Conservation (phyloP, 805 yeast genomes). For the Myxozyma sirexii region DNA sequence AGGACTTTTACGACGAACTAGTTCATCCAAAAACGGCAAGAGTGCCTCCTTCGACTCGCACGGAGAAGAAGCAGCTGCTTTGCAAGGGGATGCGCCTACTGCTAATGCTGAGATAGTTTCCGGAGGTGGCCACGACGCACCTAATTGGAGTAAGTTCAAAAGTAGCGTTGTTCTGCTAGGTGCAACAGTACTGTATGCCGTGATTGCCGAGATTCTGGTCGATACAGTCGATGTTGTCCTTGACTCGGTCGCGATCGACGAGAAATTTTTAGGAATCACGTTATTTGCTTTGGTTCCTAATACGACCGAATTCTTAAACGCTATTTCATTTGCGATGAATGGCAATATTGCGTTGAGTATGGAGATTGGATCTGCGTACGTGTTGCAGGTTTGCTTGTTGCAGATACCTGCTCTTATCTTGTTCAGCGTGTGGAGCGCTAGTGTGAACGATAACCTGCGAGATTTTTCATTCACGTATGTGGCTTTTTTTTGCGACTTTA, state of each 20-base stretch:
- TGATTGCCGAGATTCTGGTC: conserved; percentile 91
- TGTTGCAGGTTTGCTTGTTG: conserved; percentile 88
- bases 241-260: conserved; percentile 75
- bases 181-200: conserved; percentile 85
- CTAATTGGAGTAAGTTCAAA: conserved; percentile 90
- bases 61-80: neutral
- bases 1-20: conserved; percentile 7
- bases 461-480: conserved; percentile 35
- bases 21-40: neutral
- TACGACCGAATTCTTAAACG: conserved; percentile 94
- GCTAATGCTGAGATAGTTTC: conserved; percentile 37
- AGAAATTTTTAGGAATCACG: conserved; percentile 89
- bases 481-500: neutral
- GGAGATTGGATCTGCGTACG: conserved; percentile 98
- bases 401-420: conserved; percentile 91
- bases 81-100: conserved; percentile 19
- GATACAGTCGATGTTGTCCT: conserved; percentile 90
- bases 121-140: conserved; percentile 89
- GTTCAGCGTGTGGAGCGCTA: conserved; percentile 40
- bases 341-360: conserved; percentile 95
- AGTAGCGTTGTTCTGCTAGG: conserved; percentile 78
- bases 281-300: conserved; percentile 96
- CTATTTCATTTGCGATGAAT: conserved; percentile 92
- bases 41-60: conserved; percentile 9
- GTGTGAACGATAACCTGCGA: conserved; percentile 35